A percentile compares a stretch with the other conserved stretches of the same genome.
Conservation (phyloP, 257 asterid genomes). For the Gynochthodes officinalis region DNA sequence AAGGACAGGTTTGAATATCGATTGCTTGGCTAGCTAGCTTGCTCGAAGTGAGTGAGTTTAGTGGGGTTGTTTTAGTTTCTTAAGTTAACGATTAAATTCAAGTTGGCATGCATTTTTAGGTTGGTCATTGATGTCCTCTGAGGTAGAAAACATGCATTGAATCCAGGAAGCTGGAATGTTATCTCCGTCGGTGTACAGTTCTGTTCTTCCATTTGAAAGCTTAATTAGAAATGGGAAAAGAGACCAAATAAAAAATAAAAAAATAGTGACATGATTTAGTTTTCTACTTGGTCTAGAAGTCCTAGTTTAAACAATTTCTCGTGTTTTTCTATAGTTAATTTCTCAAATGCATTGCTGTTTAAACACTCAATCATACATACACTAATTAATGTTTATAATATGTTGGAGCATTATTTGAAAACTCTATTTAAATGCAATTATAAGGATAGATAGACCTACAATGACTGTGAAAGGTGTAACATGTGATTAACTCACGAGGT, state of each 20-base stretch:
- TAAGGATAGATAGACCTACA: no score
- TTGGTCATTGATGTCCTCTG: not conserved
- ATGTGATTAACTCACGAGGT: no score
- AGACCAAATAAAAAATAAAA: not conserved
- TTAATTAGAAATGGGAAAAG: not conserved
- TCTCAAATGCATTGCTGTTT: no score
- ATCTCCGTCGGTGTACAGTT: constrained; percentile 18
- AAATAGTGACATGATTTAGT: not conserved
- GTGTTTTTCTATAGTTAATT: no score
- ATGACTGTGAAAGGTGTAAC: no score
- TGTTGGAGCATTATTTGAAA: no score
- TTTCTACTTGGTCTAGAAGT: no score
- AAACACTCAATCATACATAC: no score
- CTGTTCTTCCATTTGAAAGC: not conserved
- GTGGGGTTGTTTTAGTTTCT: not conserved
- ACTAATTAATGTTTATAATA: no score
- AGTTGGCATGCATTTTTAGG: not conserved
- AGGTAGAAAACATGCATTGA: constrained; percentile 2
- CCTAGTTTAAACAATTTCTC: no score
- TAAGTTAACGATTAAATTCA: not conserved
- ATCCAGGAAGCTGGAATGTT: constrained; percentile 16
- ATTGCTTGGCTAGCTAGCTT: not conserved
- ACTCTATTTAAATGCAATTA: no score
- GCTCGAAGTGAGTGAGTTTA: constrained; percentile 16
- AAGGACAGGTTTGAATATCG: not conserved